Percentiles rank a stretch among this genome's conserved stretches.
Evolutionary conservation across 2,329 filamentous ascomycete species (phyloP).

Genomic region (Diplodia intermedia): DNA sequence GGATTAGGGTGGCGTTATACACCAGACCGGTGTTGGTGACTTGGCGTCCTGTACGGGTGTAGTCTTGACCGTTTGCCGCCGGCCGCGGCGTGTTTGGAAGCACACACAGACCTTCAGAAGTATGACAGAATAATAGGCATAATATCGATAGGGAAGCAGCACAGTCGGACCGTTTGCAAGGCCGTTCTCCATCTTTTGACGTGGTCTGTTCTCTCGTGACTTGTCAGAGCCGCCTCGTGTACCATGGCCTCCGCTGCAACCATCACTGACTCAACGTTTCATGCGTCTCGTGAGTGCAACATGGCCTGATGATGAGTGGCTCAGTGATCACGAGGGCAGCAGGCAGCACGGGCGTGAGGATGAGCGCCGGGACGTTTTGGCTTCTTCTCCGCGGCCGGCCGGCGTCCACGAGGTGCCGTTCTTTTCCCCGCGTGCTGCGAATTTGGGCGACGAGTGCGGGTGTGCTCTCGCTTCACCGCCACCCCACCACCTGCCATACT

Average conservation of each 20-base stretch:
- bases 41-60: slow-evolving; percentile 10
- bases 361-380: no score
- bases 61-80: not conserved
- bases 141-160: not conserved
- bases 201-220: not conserved
- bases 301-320: not conserved
- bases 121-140: not conserved
- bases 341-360: no score
- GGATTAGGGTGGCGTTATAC: slow-evolving; percentile 20
- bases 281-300: no score
- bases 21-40: not conserved
- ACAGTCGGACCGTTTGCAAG: not conserved
- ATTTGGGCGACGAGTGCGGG: no score
- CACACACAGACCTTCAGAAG: not conserved
- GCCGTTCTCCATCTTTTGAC: slow-evolving; percentile 2
- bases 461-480: no score
- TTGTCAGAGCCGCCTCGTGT: not conserved
- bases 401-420: no score
- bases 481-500: no score
- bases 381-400: no score
- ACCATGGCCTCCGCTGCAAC: not conserved
- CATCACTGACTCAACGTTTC: no score
- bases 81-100: not conserved
- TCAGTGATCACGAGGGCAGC: no score
- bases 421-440: no score